A percentile compares a stretch with the other conserved stretches of the same genome.
phyloP scores from a whole-genome alignment of 2,329 filamentous ascomycete genomes.

The Penicillium sp. region DNA sequence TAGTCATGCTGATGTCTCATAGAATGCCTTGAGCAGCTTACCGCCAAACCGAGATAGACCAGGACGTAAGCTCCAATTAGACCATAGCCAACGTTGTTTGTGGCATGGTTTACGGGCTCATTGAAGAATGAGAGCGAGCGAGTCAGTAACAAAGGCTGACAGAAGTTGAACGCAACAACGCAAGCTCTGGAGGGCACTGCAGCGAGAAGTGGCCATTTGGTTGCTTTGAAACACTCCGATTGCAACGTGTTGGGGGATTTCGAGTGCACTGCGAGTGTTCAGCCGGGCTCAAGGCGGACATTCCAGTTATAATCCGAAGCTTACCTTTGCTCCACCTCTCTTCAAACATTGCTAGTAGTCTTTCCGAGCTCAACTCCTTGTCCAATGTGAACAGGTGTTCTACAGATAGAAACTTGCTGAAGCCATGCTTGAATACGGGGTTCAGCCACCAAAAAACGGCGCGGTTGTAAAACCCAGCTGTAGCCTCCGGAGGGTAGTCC shows the following conservation, averaged over 20 bases:
- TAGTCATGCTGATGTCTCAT: neutral
- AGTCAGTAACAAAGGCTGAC: slow-evolving; percentile 40
- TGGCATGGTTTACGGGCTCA: slow-evolving; percentile 26
- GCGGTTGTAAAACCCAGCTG: slow-evolving; percentile 50
- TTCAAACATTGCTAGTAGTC: slow-evolving; percentile 39
- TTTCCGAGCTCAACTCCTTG: slow-evolving; percentile 44
- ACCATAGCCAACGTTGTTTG: slow-evolving; percentile 41
- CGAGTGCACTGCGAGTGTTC: slow-evolving; percentile 21
- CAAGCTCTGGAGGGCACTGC: slow-evolving; percentile 34
- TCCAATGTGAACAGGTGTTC: slow-evolving; percentile 49
- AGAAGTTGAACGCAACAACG: slow-evolving; percentile 39
- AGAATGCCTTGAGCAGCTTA: slow-evolving; percentile 25
- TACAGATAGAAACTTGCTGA: slow-evolving; percentile 43
- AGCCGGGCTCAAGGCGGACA: slow-evolving; percentile 3
- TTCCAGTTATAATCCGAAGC: neutral
- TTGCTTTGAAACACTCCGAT: slow-evolving; percentile 28
- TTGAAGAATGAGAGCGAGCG: slow-evolving; percentile 36
- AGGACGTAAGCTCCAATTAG: slow-evolving; percentile 46
- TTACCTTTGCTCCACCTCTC: slow-evolving; percentile 43
- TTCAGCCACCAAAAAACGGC: slow-evolving; percentile 56
- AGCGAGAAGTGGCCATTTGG: slow-evolving; percentile 36
- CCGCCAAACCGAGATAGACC: slow-evolving; percentile 44
- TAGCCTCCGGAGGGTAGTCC: slow-evolving; percentile 50
- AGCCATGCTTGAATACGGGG: slow-evolving; percentile 51
- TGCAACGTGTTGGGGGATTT: slow-evolving; percentile 32